Evolutionary conservation across 2,329 filamentous ascomycete genomes (phyloP).

Genomic region (Phialocephala subalpina): DNA sequence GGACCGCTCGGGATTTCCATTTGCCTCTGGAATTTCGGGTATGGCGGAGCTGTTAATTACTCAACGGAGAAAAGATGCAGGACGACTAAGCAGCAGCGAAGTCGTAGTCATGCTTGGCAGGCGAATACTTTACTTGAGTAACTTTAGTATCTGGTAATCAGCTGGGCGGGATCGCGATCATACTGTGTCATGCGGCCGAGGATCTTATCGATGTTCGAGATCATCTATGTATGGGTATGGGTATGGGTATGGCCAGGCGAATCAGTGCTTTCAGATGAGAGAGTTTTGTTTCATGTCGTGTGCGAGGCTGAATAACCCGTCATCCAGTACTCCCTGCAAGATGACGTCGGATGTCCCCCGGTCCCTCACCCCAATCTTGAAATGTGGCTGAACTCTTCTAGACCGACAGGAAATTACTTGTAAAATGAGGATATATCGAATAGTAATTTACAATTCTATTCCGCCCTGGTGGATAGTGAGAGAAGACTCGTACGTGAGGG

Average conservation of each 20-base stretch:
- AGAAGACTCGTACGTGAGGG: neutral
- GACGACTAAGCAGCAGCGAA: neutral
- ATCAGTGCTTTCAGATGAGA: neutral
- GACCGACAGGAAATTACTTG: neutral
- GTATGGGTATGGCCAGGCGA: too few relatives aligned
- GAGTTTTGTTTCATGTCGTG: slow-evolving; percentile 14
- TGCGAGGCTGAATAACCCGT: slow-evolving; percentile 12
- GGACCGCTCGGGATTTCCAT: neutral
- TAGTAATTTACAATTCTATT: neutral
- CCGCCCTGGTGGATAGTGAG: neutral
- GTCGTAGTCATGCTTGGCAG: neutral
- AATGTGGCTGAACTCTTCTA: neutral
- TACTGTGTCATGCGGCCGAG: neutral
- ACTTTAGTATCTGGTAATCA: neutral
- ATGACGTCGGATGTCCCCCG: slow-evolving; percentile 5
- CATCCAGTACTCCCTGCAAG: neutral
- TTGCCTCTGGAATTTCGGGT: neutral
- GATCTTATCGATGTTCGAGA: neutral
- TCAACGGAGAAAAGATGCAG: neutral
- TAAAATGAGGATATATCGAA: slow-evolving; percentile 4
- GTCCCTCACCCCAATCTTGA: neutral
- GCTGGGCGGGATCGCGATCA: slow-evolving; percentile 2
- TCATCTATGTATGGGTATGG: too few relatives aligned
- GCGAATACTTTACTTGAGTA: neutral
- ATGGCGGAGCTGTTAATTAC: neutral